Percentiles rank a stretch among this genome's conserved stretches.
phyloP scores from a whole-genome alignment of 306 rosid genomes.

The Leucaena leucocephala region DNA sequence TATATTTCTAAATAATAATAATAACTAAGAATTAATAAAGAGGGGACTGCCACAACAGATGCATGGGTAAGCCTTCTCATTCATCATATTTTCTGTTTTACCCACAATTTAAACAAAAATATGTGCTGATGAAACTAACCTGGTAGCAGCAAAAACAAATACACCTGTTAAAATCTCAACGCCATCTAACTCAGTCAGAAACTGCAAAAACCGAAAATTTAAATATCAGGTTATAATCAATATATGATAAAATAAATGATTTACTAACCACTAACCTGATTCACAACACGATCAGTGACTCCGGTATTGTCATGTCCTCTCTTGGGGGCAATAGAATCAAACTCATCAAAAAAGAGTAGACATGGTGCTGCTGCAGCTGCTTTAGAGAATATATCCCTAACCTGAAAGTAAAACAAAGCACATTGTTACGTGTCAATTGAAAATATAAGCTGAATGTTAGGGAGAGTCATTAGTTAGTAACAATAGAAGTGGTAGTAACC shows the following conservation, averaged over 20 bases:
- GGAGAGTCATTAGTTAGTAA: no score
- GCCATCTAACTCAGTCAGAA: constrained; percentile 95
- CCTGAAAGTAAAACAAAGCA: constrained; percentile 58
- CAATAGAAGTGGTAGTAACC: no score
- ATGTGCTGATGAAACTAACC: constrained; percentile 62
- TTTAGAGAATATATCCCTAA: constrained; percentile 91
- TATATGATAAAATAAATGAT: constrained; percentile 11
- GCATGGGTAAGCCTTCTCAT: neutral
- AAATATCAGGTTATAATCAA: constrained; percentile 39
- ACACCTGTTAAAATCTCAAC: constrained; percentile 93
- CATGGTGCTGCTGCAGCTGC: constrained; percentile 98
- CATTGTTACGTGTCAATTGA: no score
- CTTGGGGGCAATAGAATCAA: constrained; percentile 98
- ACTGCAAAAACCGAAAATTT: constrained; percentile 60
- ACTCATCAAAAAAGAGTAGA: constrained; percentile 92
- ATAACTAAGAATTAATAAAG: neutral
- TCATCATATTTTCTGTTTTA: neutral
- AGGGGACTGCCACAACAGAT: neutral
- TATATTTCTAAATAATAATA: neutral
- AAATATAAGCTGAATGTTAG: no score
- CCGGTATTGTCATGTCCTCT: constrained; percentile 99
- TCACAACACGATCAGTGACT: constrained; percentile 96
- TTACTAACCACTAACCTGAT: constrained; percentile 65
- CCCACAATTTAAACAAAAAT: constrained; percentile 3
- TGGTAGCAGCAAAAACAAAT: constrained; percentile 98